These are phyloP conservation scores for Pestalotiopsis sp. DNA, from an alignment of 2,329 filamentous ascomycete genomes.

Conservation along the genomic window DNA sequence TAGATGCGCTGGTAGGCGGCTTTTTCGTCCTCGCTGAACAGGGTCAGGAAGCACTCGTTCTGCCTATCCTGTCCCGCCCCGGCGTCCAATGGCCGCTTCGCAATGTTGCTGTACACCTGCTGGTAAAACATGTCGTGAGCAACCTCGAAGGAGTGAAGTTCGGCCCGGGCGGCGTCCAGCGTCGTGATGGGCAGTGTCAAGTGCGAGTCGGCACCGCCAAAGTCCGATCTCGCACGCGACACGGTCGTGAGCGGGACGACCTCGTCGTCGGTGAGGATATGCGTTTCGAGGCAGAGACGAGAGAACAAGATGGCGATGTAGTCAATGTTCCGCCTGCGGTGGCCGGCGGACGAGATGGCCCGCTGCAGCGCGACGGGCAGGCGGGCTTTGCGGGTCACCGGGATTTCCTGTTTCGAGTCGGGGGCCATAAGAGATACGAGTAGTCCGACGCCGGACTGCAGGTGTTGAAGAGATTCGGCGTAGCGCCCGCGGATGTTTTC, in stretches of 20 bases:
- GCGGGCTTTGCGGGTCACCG: background rate
- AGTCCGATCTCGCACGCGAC: background rate
- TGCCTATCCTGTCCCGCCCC: background rate
- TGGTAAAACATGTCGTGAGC: slow-evolving; percentile 7
- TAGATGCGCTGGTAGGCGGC: background rate
- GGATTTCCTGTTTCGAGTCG: background rate
- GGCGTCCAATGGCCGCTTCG: background rate
- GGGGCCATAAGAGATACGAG: background rate
- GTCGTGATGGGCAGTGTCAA: background rate
- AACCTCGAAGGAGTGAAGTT: background rate
- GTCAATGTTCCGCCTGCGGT: background rate
- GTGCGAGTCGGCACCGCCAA: background rate
- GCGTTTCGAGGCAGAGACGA: background rate
- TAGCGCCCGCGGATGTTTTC: slow-evolving; percentile 7
- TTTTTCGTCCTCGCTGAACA: background rate
- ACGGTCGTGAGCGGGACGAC: background rate
- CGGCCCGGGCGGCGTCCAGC: background rate
- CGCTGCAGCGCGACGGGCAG: background rate
- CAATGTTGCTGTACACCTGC: background rate
- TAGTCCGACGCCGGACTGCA: background rate
- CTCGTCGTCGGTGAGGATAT: background rate
- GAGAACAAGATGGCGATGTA: background rate
- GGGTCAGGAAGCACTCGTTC: background rate
- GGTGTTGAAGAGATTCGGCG: background rate
- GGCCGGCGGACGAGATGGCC: background rate